Evolutionary conservation across 495 filamentous ascomycete genomes (phyloP).

Genomic region (Daldinia caldariorum): DNA sequence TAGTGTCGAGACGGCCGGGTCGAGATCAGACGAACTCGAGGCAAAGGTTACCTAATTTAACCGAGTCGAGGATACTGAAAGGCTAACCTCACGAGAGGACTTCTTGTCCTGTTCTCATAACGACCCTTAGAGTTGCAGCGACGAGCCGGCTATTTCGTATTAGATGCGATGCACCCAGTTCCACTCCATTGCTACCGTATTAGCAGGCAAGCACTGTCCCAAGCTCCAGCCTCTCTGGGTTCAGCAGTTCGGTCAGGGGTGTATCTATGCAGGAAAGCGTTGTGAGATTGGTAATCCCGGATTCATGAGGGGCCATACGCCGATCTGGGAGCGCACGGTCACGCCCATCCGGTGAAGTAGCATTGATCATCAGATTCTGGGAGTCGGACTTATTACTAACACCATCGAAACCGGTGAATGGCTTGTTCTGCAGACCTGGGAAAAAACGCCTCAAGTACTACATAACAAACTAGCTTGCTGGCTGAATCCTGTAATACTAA

Average conservation of each 20-base stretch:
- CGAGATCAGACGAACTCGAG: conserved; percentile 24
- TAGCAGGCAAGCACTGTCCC: conserved; percentile 28
- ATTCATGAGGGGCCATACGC: conserved; percentile 39
- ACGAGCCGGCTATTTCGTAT: conserved; percentile 30
- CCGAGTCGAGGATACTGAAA: conserved; percentile 23
- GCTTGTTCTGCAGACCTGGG: conserved; percentile 18
- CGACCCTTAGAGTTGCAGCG: conserved; percentile 29
- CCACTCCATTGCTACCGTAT: conserved; percentile 19
- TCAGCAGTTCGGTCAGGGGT: conserved; percentile 33
- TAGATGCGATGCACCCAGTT: conserved; percentile 9
- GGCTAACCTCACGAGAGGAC: conserved; percentile 3
- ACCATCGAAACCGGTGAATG: conserved; percentile 30
- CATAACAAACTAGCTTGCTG: neutral
- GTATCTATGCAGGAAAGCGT: conserved; percentile 33
- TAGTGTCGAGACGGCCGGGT: conserved; percentile 11
- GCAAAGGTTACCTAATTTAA: conserved; percentile 23
- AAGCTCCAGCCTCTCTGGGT: conserved; percentile 22
- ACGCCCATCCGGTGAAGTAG: conserved; percentile 24
- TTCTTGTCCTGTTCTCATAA: neutral
- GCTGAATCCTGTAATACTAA: conserved; percentile 3
- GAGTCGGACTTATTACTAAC: conserved; percentile 16
- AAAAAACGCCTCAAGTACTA: conserved; percentile 2
- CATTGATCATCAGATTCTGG: conserved; percentile 27
- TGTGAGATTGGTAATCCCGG: conserved; percentile 33
- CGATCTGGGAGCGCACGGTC: conserved; percentile 35